Evolutionary conservation across 371 early-diverging fungal species (phyloP).

Genomic region (Mucor racemosus): DNA sequence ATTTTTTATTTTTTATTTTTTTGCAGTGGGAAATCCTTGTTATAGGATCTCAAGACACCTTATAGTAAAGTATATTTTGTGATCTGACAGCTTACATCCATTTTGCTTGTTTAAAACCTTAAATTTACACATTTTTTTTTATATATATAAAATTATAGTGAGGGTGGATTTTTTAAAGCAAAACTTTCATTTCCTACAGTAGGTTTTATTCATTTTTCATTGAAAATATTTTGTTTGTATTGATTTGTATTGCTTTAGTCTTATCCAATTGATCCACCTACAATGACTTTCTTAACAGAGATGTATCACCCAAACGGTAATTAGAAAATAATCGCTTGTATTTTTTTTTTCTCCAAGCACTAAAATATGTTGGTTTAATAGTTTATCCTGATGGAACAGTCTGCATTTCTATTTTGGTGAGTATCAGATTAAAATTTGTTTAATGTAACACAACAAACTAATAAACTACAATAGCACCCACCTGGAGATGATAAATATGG

Average conservation of each 20-base stretch:
- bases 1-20: too few relatives aligned
- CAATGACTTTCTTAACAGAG: conserved; percentile 77
- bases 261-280: conserved; percentile 87
- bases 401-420: conserved; percentile 91
- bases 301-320: conserved; percentile 88
- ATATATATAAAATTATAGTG: conserved; percentile 36
- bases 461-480: conserved; percentile 53
- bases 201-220: conserved; percentile 19
- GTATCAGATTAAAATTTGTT: background rate
- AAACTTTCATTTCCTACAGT: conserved; percentile 79
- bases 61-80: conserved; percentile 64
- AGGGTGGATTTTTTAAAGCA: conserved; percentile 93
- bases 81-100: conserved; percentile 19
- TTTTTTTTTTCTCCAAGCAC: background rate
- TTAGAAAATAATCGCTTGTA: background rate
- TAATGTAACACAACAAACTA: background rate
- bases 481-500: conserved; percentile 91
- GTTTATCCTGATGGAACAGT: conserved; percentile 86
- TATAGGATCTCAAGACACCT: conserved; percentile 88
- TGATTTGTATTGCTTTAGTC: conserved; percentile 30
- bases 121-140: conserved; percentile 14
- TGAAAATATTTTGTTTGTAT: background rate
- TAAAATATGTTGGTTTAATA: conserved; percentile 23
- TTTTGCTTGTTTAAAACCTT: conserved; percentile 3
- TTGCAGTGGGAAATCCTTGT: conserved; percentile 85